These are phyloP conservation scores for Endothia cerciana DNA, from an alignment of 2,329 filamentous ascomycete genomes.

Conservation along the genomic window DNA sequence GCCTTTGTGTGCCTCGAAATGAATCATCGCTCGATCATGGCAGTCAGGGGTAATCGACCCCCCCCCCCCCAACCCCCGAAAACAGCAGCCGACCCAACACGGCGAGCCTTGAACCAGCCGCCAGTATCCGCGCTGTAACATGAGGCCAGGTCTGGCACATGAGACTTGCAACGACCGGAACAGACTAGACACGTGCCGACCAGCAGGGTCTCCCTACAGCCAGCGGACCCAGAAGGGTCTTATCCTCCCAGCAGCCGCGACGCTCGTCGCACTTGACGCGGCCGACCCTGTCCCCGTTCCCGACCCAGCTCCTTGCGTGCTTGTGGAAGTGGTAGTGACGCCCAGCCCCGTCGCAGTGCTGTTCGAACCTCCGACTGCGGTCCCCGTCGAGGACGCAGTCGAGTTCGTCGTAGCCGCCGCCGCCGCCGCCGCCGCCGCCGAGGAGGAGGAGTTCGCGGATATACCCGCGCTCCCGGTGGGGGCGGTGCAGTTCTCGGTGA, in stretches of 20 bases:
- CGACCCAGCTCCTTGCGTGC: background rate
- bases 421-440: too few species aligned
- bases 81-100: background rate
- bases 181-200: background rate
- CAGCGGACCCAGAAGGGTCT: slow-evolving; percentile 21
- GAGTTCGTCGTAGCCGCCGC: background rate
- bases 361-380: background rate
- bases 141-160: background rate
- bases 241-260: slow-evolving; percentile 20
- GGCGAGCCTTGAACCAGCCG: background rate
- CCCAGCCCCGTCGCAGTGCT: background rate
- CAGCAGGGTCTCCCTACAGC: background rate
- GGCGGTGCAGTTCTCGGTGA: slow-evolving; percentile 23
- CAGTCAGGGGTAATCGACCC: background rate
- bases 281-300: slow-evolving; percentile 14
- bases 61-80: too few species aligned
- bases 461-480: slow-evolving; percentile 1
- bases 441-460: slow-evolving; percentile 11
- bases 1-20: background rate
- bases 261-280: slow-evolving; percentile 14
- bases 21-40: background rate
- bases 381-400: slow-evolving; percentile 4
- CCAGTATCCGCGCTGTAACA: background rate
- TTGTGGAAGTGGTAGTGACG: slow-evolving; percentile 6
- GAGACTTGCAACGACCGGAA: background rate